Base-by-base conservation (phyloP, 331 rosid genomes). In the Malus hybrid region DNA sequence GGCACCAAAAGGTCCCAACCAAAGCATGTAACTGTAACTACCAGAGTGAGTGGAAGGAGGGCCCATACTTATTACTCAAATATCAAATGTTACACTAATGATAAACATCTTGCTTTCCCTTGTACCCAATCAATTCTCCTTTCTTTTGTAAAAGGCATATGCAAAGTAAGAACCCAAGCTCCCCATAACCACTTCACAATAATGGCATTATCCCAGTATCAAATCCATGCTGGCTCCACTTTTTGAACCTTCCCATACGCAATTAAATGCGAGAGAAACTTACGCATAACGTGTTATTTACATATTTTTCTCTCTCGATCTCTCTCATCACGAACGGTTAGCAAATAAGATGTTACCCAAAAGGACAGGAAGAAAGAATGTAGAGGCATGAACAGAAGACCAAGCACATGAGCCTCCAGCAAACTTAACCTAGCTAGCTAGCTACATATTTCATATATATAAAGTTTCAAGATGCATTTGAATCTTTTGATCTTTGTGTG, bases 1-100 rank as follows among this genome's bases (percentile, higher is more conserved):
- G 87, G 69, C 83, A 78, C 87, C 83, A 83, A 73, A 81, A 67
- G 86, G 86, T 74, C 66, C 86, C 24, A 60, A 20, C 8, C 66
- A 57, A 73, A 70, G 76, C 44, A 50, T 50, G 79, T 79, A 80
- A 79, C 82, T 34, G 65, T 11, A 27, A 76, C 66, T 34, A 66
- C 76, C 82, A 67, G 57, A 36, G 80, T 71, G 69, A 73, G 80
- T 81, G 86, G 87, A 54, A 29, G 33, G 65, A 56, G 64, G 89
- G 80, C 32, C 91, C 90, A 36, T 73, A 70, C 72, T 70, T 67
- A 79, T 65, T 33, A 71, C 83, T 83, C 82, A 85, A 78, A 70
- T 6, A 79, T 64, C 52, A 79, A 72, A 74, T 69, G 77, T 69
- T 73, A 18, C 46, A 65, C 69, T 63, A 63, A 42, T 73, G 24